These are phyloP conservation scores for Neurospora sp. DNA, from an alignment of 495 filamentous ascomycete species.

Conservation along the genomic window DNA sequence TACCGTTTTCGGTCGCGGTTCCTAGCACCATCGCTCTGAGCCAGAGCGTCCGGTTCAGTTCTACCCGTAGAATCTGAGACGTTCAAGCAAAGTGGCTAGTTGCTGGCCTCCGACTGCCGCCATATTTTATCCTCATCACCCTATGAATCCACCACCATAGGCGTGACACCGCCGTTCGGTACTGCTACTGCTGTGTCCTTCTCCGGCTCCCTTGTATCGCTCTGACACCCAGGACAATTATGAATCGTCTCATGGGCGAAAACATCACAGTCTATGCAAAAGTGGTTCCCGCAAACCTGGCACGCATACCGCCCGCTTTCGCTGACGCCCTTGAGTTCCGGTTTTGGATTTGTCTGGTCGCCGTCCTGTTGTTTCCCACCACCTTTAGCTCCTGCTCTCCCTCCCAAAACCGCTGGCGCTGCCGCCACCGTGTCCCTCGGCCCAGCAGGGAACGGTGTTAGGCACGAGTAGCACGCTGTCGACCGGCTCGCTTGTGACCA, in stretches of 20 bases:
- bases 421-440: constrained; percentile 4
- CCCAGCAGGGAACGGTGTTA: constrained; percentile 38
- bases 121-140: neutral
- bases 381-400: neutral
- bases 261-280: constrained; percentile 96
- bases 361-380: constrained; percentile 36
- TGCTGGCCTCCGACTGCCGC: neutral
- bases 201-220: constrained; percentile 30
- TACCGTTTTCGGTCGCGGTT: neutral
- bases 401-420: neutral
- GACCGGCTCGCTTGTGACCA: constrained; percentile 58
- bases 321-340: constrained; percentile 53
- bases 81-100: neutral
- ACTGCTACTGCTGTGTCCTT: neutral
- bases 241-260: constrained; percentile 89
- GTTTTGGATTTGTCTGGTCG: constrained; percentile 6
- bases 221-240: constrained; percentile 92
- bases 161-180: neutral
- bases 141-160: constrained; percentile 32
- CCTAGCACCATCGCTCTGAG: neutral
- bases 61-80: neutral
- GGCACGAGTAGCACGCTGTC: constrained; percentile 44
- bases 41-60: neutral
- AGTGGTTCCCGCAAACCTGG: constrained; percentile 71
- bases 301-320: constrained; percentile 85